Evolutionary conservation across 164 flowering plant genomes (phyloP), one percentile per base, ranked within the genome.

Genomic region (Chimonanthus praecox): DNA sequence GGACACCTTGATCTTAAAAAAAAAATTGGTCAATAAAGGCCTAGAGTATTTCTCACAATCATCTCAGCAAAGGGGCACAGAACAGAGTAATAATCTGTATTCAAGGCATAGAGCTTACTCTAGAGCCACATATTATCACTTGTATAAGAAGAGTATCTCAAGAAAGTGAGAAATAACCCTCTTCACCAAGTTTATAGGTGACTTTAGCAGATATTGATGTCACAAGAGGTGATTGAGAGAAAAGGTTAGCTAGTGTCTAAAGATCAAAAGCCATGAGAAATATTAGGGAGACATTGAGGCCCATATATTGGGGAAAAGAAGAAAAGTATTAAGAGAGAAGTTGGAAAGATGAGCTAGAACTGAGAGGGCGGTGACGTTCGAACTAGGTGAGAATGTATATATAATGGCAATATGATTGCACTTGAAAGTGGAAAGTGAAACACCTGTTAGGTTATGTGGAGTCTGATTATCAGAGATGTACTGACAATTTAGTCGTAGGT

Each of bases 51-150:
- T 81, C 73, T 87, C 69, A 92, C 84, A 43, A 87, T 80, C 6
- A n/a, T 61, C 20, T 94, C 97, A 16, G 83, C 88, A 47, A 86
- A 61, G 4, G 96, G 98, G 77, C 97, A 94, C 58, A 71, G 74
- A 86, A 86, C 82, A 0, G 76, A 33, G 75, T 94, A 94, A 71
- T 92, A 92, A 51, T 75, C 67, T 90, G 90, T 86, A 18, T 83
- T 83, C 64, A 90, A 65, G 9, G 85, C 92, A 67, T 68, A 5
- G 71, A 88, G 18, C 69, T 76, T 70, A 74, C 77, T 54, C 49
- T 77, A 15, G 49, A 58, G 7, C 80, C 82, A 50, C 76, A 72
- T 10, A 67, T 72, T 60, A 81, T 75, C 21, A 77, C 6, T 20
- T 67, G 71, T 74, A 79, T 44, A 2, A 79, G 7, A 7, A 85